Percentiles rank a stretch among this genome's conserved stretches.
These are phyloP conservation scores for Kalaharituber pfeilii DNA, from an alignment of 2,329 filamentous ascomycete genomes.

Conservation along the genomic window DNA sequence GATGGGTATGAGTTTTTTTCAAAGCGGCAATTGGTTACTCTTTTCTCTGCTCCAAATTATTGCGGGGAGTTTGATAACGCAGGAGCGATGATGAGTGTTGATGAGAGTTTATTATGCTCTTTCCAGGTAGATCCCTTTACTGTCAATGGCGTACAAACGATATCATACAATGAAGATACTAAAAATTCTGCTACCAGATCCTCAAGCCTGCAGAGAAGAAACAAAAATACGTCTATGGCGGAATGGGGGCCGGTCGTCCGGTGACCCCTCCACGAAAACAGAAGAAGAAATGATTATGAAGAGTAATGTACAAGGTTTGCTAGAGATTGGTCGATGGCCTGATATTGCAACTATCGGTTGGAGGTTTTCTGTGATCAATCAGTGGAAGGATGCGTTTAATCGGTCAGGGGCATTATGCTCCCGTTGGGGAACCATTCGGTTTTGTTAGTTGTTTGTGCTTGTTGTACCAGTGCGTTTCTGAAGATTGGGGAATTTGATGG, in stretches of 20 bases:
- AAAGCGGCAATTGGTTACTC: slow-evolving; percentile 87
- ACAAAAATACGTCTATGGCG: slow-evolving; percentile 92
- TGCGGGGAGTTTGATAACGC: slow-evolving; percentile 99
- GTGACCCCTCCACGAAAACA: slow-evolving; percentile 54
- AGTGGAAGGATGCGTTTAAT: not conserved
- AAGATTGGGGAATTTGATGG: slow-evolving; percentile 1
- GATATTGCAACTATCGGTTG: not conserved
- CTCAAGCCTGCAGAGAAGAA: slow-evolving; percentile 99
- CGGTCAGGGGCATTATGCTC: not conserved
- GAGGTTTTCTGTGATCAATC: not conserved
- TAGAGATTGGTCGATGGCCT: not conserved
- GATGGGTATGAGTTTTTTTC: slow-evolving; percentile 99
- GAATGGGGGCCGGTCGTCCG: slow-evolving; percentile 52
- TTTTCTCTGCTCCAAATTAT: slow-evolving; percentile 98
- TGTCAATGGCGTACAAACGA: not conserved
- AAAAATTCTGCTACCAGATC: too few species aligned
- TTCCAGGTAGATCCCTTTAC: slow-evolving; percentile 59
- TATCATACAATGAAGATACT: not conserved
- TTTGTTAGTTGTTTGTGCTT: slow-evolving; percentile 1
- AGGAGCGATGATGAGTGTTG: slow-evolving; percentile 99
- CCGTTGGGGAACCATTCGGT: slow-evolving; percentile 1
- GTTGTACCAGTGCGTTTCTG: not conserved
- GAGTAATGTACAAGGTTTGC: not conserved
- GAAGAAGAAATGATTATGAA: slow-evolving; percentile 39
- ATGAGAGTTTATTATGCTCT: slow-evolving; percentile 93